Base-by-base conservation (phyloP, 768 basidiomycete genomes). In the Leccinum sublutescens region DNA sequence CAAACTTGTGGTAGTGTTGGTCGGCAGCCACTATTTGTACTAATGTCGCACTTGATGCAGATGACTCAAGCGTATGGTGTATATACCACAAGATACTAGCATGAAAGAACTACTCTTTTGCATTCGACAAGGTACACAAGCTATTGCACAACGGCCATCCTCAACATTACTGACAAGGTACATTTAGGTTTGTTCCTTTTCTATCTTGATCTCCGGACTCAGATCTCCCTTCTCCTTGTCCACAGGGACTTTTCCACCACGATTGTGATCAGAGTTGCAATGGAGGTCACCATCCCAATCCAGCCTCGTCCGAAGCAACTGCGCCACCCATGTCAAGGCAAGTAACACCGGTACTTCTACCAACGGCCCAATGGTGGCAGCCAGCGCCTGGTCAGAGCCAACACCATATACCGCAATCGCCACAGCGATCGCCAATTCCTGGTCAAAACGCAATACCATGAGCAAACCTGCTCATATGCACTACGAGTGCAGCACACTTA, bases 371-470 rank as follows among this genome's bases (percentile, higher is more conserved):
- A 89, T 86, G 0, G 91, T 92, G 0, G 91, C 89, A 0, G 91
- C 91, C 1, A 94, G 77, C 0, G 89, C 91, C 73, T 94, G 86
- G 56, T 88, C 85, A 0, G 89, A 91, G 5, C 84, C 79, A 5
- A 88, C 84, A 3, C 93, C 91, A 71, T 86, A 94, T 0, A 87
- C 83, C 0, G 89, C 86, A 45, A 92, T 87, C 2, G 86, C 81
- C 1, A 93, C 86, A 0, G 92, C 91, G 55, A 94, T 94, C 0
- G 92, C 90, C 0, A 93, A 79, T 75, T 93, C 90, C 81, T 88
- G 66, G 14, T 61, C 36, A 17, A 48, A 38, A 17, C 7, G 38
- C 52, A 25, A 2, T 29, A 40, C 38, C 25, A 40, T 40, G 38
- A 40, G 38, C 9, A 10, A n/a, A 40, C 17, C 15, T 2, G 6